Evolutionary conservation across 352 stramenopile genomes (phyloP).

Genomic region (Globisporangium barbulae): DNA sequence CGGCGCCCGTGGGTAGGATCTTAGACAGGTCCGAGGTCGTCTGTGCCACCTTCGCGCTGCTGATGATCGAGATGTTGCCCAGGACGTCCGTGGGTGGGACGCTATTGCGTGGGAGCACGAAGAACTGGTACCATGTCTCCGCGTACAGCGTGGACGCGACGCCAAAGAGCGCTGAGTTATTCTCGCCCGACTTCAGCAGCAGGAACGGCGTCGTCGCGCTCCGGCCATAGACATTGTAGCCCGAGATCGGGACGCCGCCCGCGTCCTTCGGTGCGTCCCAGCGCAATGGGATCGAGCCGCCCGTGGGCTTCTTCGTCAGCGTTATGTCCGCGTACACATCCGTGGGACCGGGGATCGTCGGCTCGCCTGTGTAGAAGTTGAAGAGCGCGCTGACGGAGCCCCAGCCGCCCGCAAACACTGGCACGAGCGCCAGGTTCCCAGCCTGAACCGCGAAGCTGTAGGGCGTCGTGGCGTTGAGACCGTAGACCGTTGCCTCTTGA

Average conservation of each 20-base stretch:
- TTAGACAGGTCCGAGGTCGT: conserved; percentile 39
- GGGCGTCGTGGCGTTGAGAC: conserved; percentile 26
- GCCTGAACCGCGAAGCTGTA: conserved; percentile 59
- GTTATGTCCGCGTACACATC: conserved; percentile 11
- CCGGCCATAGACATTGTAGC: conserved; percentile 37
- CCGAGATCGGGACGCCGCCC: conserved; percentile 30
- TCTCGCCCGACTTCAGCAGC: conserved; percentile 16
- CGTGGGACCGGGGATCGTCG: conserved; percentile 36
- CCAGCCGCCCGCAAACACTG: conserved; percentile 41
- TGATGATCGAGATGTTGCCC: conserved; percentile 36
- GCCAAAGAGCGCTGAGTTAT: conserved; percentile 12
- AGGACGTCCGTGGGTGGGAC: conserved; percentile 15
- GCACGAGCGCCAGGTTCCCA: conserved; percentile 31
- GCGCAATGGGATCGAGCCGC: conserved; percentile 47
- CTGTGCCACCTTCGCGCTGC: conserved; percentile 26
- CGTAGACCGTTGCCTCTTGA: conserved; percentile 19
- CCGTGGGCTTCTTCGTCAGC: conserved; percentile 26
- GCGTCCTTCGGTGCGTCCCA: conserved; percentile 52
- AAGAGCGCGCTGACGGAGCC: conserved; percentile 30
- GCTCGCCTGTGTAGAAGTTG: conserved; percentile 26
- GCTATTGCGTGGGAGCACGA: conserved; percentile 43
- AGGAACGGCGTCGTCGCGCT: conserved; percentile 27
- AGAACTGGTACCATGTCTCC: conserved; percentile 41
- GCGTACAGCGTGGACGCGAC: conserved; percentile 32
- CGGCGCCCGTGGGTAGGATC: conserved; percentile 25